Evolutionary conservation across 768 basidiomycete genomes (phyloP).

Genomic region (Trametes gibbosa): DNA sequence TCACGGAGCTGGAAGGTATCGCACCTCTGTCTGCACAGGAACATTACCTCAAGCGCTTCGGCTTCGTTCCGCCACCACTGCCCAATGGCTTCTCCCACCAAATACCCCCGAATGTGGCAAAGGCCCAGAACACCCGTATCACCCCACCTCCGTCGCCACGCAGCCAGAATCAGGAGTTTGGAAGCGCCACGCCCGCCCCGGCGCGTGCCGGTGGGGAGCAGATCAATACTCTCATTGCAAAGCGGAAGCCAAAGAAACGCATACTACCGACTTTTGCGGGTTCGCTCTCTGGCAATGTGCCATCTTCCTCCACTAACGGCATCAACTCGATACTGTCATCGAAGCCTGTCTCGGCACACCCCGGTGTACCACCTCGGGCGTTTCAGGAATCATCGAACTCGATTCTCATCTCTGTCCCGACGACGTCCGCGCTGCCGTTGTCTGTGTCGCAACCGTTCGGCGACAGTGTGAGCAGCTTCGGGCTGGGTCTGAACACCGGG

Average conservation of each 20-base stretch:
- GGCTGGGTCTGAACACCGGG: constrained; percentile 25
- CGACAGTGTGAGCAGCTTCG: constrained; percentile 6
- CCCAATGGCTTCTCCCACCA: constrained; percentile 71
- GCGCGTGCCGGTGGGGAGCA: constrained; percentile 43
- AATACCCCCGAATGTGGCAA: neutral
- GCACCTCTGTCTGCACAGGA: constrained; percentile 70
- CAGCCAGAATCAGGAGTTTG: constrained; percentile 21
- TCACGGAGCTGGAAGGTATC: constrained; percentile 78
- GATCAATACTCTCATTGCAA: constrained; percentile 73
- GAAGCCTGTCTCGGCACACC: constrained; percentile 2
- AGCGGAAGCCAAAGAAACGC: constrained; percentile 67
- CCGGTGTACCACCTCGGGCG: neutral
- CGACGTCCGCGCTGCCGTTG: constrained; percentile 16
- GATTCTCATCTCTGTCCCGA: constrained; percentile 4
- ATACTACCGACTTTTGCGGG: constrained; percentile 46
- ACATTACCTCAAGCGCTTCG: constrained; percentile 80
- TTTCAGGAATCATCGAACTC: constrained; percentile 13
- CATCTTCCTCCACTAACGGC: constrained; percentile 31
- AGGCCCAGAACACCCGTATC: constrained; percentile 22
- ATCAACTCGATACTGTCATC: constrained; percentile 6
- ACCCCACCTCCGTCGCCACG: constrained; percentile 53
- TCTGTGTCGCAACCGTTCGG: constrained; percentile 16
- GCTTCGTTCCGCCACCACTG: constrained; percentile 63
- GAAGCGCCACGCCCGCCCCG: constrained; percentile 30
- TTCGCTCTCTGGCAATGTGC: constrained; percentile 30